These are phyloP conservation scores for Phaeotremella skinneri DNA, from an alignment of 768 basidiomycete genomes.

Conservation along the genomic window DNA sequence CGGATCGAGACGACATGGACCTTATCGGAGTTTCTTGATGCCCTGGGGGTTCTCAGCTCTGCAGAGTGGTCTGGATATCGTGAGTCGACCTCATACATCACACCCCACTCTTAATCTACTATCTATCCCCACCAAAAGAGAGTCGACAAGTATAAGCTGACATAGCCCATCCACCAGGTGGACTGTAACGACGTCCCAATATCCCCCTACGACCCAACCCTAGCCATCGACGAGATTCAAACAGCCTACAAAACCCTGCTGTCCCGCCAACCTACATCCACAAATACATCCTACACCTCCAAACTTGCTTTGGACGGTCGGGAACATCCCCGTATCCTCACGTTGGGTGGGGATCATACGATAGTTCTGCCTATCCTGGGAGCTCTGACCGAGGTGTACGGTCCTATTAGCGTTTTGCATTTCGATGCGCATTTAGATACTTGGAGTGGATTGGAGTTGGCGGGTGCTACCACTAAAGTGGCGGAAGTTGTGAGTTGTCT, in stretches of 20 bases:
- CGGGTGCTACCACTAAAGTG: background rate
- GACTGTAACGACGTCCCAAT: constrained; percentile 88
- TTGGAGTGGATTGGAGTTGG: constrained; percentile 54
- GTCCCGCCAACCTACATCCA: constrained; percentile 56
- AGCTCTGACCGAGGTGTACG: constrained; percentile 72
- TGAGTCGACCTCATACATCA: background rate
- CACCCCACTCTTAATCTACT: background rate
- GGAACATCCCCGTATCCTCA: constrained; percentile 73
- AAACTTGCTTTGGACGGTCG: constrained; percentile 55
- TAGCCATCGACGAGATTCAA: constrained; percentile 83
- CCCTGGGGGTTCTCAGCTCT: background rate
- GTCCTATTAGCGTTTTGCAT: constrained; percentile 64
- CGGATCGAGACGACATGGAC: background rate
- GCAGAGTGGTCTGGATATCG: background rate
- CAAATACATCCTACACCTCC: background rate
- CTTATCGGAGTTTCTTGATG: background rate
- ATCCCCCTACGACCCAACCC: constrained; percentile 73
- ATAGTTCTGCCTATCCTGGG: constrained; percentile 83
- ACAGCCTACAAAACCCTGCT: constrained; percentile 77
- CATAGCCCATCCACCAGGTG: constrained; percentile 51
- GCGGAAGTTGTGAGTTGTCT: constrained; percentile 27
- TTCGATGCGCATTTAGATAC: constrained; percentile 84
- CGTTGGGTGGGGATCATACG: constrained; percentile 85
- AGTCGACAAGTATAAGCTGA: constrained; percentile 58
- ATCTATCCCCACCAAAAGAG: constrained; percentile 64